A percentile compares a stretch with the other conserved stretches of the same genome.
These are phyloP conservation scores for Euphorbia tirucalli DNA, from an alignment of 345 rosid species.

Conservation along the genomic window DNA sequence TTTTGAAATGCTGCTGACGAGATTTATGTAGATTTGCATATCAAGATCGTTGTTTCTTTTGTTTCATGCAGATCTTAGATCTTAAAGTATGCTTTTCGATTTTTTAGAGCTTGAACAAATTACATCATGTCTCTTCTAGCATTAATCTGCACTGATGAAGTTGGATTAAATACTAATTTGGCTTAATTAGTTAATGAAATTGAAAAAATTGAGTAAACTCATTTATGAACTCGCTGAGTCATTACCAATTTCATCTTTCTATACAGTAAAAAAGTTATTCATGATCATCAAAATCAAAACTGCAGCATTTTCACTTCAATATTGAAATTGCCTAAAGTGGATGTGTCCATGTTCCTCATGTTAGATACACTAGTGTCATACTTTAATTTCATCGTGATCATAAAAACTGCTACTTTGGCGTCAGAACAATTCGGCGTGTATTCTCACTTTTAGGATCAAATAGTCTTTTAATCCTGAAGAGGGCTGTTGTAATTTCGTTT, in stretches of 20 bases:
- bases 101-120: neutral
- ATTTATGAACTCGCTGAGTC: neutral
- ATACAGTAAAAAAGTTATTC: neutral
- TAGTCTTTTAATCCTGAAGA: neutral
- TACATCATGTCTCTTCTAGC: neutral
- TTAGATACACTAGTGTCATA: no score
- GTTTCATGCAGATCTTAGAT: constrained; percentile 3
- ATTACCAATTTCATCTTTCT: neutral
- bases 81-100: neutral
- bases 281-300: neutral
- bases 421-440: no score
- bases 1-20: neutral
- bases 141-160: neutral
- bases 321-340: no score
- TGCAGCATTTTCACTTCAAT: no score
- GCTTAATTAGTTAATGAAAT: no score
- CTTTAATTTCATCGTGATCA: no score
- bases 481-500: neutral
- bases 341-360: no score
- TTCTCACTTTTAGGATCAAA: no score
- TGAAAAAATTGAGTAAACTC: neutral
- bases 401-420: no score
- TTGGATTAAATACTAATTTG: neutral
- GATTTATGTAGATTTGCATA: neutral
- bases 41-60: neutral